These are phyloP conservation scores for Cadophora sp. DNA, from an alignment of 2,329 filamentous ascomycete genomes.

Conservation along the genomic window DNA sequence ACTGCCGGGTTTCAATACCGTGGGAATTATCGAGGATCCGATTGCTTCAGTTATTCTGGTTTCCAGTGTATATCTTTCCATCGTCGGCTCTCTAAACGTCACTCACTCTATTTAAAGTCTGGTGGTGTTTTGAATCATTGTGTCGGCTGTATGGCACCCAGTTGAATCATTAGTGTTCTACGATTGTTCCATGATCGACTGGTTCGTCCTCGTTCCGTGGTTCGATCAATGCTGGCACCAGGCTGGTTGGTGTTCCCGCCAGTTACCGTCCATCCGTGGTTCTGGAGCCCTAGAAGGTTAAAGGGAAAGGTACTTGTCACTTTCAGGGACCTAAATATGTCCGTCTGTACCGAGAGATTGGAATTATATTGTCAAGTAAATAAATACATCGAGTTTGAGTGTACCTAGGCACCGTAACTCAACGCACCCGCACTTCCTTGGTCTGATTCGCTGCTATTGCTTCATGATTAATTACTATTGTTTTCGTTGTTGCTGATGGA, in stretches of 20 bases:
- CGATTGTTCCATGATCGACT: conserved; percentile 12
- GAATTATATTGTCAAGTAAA: background rate
- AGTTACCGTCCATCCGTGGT: conserved; percentile 9
- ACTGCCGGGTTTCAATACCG: conserved; percentile 1
- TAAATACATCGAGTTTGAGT: too few relatives aligned
- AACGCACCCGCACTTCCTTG: background rate
- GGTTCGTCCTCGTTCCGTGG: background rate
- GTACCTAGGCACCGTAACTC: background rate
- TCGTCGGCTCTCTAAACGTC: background rate
- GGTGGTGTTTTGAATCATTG: conserved; percentile 18
- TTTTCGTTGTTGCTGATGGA: too few relatives aligned
- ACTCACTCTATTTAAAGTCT: background rate
- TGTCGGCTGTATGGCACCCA: background rate
- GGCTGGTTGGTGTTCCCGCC: conserved; percentile 4
- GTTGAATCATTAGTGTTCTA: conserved; percentile 12
- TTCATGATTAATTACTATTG: conserved; percentile 3
- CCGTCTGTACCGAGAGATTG: background rate
- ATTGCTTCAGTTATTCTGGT: background rate
- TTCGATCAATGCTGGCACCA: background rate
- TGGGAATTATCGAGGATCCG: background rate
- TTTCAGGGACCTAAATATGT: background rate
- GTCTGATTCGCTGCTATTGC: conserved; percentile 13
- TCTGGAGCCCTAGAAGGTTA: background rate
- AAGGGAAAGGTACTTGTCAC: conserved; percentile 1
- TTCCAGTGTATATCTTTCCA: background rate